These are phyloP conservation scores for Capsicum chinense DNA, from an alignment of 257 asterid genomes.

Conservation along the genomic window DNA sequence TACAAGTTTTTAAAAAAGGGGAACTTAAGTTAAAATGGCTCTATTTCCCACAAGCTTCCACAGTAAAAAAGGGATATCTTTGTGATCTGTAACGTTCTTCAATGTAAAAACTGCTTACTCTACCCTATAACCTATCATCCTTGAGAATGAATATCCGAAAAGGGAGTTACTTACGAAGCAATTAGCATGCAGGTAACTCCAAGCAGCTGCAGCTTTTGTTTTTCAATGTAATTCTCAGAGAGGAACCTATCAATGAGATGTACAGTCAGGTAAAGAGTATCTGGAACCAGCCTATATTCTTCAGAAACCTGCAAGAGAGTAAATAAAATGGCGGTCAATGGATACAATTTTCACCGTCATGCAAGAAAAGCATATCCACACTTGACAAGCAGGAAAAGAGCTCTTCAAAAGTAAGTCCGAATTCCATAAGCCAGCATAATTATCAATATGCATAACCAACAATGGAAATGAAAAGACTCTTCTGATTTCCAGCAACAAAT, in stretches of 20 bases:
- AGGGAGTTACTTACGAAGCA: conserved; percentile 75
- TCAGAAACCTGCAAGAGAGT: conserved; percentile 81
- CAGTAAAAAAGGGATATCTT: background rate
- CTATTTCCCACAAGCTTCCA: conserved; percentile 9
- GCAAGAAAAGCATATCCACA: conserved; percentile 6
- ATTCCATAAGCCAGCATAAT: conserved; percentile 20
- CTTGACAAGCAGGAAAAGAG: conserved; percentile 12
- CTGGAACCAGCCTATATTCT: conserved; percentile 90
- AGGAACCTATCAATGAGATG: conserved; percentile 92
- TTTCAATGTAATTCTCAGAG: conserved; percentile 73
- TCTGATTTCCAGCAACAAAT: background rate
- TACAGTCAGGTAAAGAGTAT: conserved; percentile 95
- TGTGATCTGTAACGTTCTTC: background rate
- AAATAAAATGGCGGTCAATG: conserved; percentile 24
- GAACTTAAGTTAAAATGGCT: background rate
- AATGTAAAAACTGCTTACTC: conserved; percentile 24
- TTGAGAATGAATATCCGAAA: conserved; percentile 20
- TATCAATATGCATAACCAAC: background rate
- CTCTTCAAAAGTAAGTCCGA: background rate
- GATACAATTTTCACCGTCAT: background rate
- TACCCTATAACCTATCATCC: background rate
- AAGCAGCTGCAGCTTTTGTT: conserved; percentile 88
- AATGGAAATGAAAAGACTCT: background rate
- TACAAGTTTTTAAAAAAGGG: background rate
- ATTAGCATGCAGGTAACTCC: conserved; percentile 99